Evolutionary conservation across 352 stramenopile genomes (phyloP), one percentile per base, ranked within the genome.

Genomic region (Phytophthora boehmeriae): DNA sequence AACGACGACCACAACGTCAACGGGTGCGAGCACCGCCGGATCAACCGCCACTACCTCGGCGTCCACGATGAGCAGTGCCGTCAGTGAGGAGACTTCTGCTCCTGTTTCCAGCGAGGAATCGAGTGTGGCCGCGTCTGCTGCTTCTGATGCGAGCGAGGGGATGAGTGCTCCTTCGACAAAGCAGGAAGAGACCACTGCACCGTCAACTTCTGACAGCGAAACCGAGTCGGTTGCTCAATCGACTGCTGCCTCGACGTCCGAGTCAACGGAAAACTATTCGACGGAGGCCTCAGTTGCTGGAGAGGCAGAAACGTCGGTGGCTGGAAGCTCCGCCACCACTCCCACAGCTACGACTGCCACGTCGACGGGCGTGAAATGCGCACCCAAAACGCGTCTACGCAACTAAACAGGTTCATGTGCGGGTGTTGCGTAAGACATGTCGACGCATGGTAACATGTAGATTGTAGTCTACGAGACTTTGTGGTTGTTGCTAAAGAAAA

Each of bases 311-410:
- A 66, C 49, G 13, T 60, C 49, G 2, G 48, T 65, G 8, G 41
- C 47, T 19, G 41, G 41, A 11, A 65, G 47, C 34, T 58, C 39
- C 32, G 48, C 48, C 9, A 48, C 3, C 41, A 54, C 48, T 1
- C 41, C 58, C 5, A 54, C 48, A 1, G 35, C 57, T 56, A 62
- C 43, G 10, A 42, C 50, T 6, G 38, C 27, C 8, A 35, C 51
- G 22, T 52, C 50, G 19, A 62, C 59, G 11, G 45, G 47, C 19
- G 35, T n/a, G 9, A 67, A 67, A 44, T 67, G 44, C 51, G 57
- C 56, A 25, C 4, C 28, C 34, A 43, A 25, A 32, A 45, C 14
- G 2, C 5, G 39, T 25, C 50, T 55, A 20, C 48, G 48, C 34
- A 54, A 63, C 42, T 60, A 46, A 53, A 9, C 36, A 36, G 22